Base-by-base conservation (phyloP, 2,329 filamentous ascomycete species). In the Diaporthe sp. region DNA sequence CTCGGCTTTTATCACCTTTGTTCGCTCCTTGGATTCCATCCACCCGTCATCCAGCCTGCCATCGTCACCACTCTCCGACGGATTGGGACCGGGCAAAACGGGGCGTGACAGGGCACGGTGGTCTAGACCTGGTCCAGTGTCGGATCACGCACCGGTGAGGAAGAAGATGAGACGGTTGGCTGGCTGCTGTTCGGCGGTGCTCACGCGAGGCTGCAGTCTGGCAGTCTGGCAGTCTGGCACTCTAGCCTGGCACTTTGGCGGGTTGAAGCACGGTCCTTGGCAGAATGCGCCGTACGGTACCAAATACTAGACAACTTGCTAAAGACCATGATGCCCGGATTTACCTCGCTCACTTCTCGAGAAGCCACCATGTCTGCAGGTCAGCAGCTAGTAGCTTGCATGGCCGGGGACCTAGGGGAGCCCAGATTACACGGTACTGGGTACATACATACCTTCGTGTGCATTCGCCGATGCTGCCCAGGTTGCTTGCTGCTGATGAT, bases 141-240 rank as follows among this genome's bases (percentile, higher is more conserved):
- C 63, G 63, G 63, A 66, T 66, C 63, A 51, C 47, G 63, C 63
- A 66, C 63, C 63, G 63, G 63, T 66, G 63, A 66, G 63, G 59
- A 51, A 63, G n/a, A 51, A 51, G 63, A 66, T 66, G 63, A 66
- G 63, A 66, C 63, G 63, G 63, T 39, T 66, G 63, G 63, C 22
- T 35, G 19, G 61, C 61, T 39, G 37, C 42, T 51, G 63, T 51
- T 27, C 63, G 51, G 44, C 44, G 51, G 44, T 37, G 63, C 15
- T 44, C 61, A 25, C 44, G 32, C 63, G 63, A 66, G 63, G 63
- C 63, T 66, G 61, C 61, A 37, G 44, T 51, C 32, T 50, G 61
- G 13, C n/a, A n/a, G n/a, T n/a, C n/a, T n/a, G n/a, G n/a, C n/a
- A n/a, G n/a, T n/a, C n/a, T n/a, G n/a, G n/a, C n/a, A n/a, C n/a